Conservation (phyloP, 345 rosid genomes). For the Lumnitzera littorea region DNA sequence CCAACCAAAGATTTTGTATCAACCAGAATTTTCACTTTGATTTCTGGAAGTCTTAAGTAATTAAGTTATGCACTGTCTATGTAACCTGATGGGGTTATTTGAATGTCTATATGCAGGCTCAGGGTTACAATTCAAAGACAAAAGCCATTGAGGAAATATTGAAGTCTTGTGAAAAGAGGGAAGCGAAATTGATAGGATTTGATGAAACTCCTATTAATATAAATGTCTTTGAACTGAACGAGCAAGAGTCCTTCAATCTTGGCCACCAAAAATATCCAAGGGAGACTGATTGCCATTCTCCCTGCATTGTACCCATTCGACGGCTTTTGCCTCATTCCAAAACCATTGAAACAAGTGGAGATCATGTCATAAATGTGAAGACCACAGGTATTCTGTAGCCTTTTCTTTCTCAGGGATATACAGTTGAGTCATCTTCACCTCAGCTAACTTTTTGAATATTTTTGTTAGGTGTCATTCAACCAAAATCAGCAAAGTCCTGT, state of each 20-base stretch:
- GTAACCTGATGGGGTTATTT: constrained; percentile 3
- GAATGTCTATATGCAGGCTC: constrained; percentile 36
- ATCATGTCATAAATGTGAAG: too few species aligned
- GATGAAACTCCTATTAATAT: constrained; percentile 62
- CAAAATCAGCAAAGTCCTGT: constrained; percentile 46
- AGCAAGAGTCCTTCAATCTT: constrained; percentile 19
- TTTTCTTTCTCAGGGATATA: too few species aligned
- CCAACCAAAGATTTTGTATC: too few species aligned
- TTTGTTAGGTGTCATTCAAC: constrained; percentile 25
- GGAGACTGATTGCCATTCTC: too few species aligned
- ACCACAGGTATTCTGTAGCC: too few species aligned
- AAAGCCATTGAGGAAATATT: constrained; percentile 51
- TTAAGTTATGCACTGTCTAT: too few species aligned
- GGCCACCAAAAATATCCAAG: constrained; percentile 10
- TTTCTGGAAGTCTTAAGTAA: too few species aligned
- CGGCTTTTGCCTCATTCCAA: too few species aligned
- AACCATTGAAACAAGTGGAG: background rate
- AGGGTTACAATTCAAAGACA: constrained; percentile 35
- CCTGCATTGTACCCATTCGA: too few species aligned
- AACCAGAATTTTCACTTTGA: too few species aligned
- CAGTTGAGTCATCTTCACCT: background rate
- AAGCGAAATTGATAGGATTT: constrained; percentile 74
- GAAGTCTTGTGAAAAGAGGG: constrained; percentile 35
- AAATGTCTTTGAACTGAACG: constrained; percentile 13
- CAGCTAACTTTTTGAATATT: background rate